Conservation (phyloP, 176 grass and related monocot species). For the Coix lacrymajobi region DNA sequence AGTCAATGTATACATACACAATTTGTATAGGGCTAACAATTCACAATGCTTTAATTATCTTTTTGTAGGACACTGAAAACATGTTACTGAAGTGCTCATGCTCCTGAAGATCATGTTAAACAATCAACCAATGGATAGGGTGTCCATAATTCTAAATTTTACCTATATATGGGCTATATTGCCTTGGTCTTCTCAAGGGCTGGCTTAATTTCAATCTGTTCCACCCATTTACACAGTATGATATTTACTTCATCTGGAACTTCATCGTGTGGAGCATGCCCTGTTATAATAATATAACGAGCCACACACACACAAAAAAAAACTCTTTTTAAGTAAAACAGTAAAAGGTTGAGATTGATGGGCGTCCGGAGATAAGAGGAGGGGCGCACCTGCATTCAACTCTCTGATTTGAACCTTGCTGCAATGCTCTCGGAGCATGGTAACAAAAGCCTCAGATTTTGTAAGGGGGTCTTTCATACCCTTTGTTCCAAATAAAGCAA, state of each 20-base stretch:
- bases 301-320: not conserved
- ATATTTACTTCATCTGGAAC: slow-evolving; percentile 75
- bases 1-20: not conserved
- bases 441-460: slow-evolving; percentile 66
- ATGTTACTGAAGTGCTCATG: not conserved
- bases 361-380: not conserved
- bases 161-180: slow-evolving; percentile 14
- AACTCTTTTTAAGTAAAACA: not conserved
- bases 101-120: not conserved
- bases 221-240: slow-evolving; percentile 60
- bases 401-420: slow-evolving; percentile 52
- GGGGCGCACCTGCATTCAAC: slow-evolving; percentile 65
- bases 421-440: slow-evolving; percentile 73
- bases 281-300: slow-evolving; percentile 35
- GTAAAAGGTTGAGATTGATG: not conserved
- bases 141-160: slow-evolving; percentile 7
- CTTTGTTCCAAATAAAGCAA: slow-evolving; percentile 31
- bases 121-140: not conserved
- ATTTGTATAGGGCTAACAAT: not conserved
- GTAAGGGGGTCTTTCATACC: slow-evolving; percentile 81
- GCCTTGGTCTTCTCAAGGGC: slow-evolving; percentile 40
- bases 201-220: slow-evolving; percentile 32
- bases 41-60: not conserved
- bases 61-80: not conserved
- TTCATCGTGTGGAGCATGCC: slow-evolving; percentile 90